Base-by-base conservation (phyloP, 2,329 filamentous ascomycete genomes). In the Chaetomium olivaceum region DNA sequence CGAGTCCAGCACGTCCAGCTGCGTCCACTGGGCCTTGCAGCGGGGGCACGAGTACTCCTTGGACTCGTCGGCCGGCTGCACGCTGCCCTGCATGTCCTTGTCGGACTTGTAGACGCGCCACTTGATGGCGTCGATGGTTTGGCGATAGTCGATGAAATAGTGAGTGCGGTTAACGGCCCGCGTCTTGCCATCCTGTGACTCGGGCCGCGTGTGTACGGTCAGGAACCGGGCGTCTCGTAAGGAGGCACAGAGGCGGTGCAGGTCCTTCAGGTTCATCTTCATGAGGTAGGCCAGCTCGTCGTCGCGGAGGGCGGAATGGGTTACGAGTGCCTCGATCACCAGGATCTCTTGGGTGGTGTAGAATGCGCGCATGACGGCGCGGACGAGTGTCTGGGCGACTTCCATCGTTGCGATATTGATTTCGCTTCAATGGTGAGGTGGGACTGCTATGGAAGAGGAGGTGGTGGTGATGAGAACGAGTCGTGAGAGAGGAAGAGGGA, bases 91-190 rank as follows among this genome's bases (percentile, higher is more conserved):
- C 66, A 98, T 92, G 62, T 90, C 88, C 76, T 94, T 93, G 71
- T 93, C 93, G 71, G 98, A 87, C 64, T 89, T 90, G 75, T 94
- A 93, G 60, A 97, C 88, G 68, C 92, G 90, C 85, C 91, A 99
- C 78, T 99, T 99, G 79, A 97, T 96, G 58, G 92, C 92, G 79
- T 99, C 95, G 74, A 99, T 92, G 43, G 94, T 92, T 65, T 92
- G 91, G 66, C 95, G 92, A 74, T 96, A 96, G 76, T 97, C 93
- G 76, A 99, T 94, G 79, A 92, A 99, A 81, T 96, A 99, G 83
- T 97, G 99, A 68, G 94, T 96, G 73, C 92, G 87, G 75, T 90
- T 93, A 71, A 91, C 89, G 5, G 92, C 90, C 61, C 93, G 89
- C 65, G 91, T 89, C 66, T 93, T 91, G 60, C 91, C 92, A 74